Conservation (phyloP, 139 green algal genomes). For the Chlorella sp. region DNA sequence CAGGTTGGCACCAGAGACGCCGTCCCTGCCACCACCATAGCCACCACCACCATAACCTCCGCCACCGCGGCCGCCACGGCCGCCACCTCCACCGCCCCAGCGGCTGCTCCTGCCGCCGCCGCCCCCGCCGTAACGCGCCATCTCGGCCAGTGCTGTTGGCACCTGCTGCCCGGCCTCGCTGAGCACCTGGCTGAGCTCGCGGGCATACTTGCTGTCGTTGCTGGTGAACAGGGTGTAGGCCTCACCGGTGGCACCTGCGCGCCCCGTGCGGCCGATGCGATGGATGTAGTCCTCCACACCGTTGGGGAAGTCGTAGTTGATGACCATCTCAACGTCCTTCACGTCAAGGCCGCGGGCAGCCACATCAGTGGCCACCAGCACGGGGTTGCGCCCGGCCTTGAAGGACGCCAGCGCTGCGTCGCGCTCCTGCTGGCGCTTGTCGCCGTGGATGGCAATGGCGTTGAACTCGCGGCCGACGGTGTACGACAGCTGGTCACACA, state of each 20-base stretch:
- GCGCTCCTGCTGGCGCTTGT: conserved; percentile 89
- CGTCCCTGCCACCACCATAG: neutral
- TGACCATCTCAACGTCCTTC: conserved; percentile 69
- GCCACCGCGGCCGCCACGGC: conserved; percentile 20
- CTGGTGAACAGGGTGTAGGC: conserved; percentile 85
- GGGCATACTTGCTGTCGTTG: conserved; percentile 60
- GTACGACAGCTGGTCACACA: conserved; percentile 81
- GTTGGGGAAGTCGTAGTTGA: conserved; percentile 86
- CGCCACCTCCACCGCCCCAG: conserved; percentile 25
- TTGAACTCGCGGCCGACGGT: conserved; percentile 54
- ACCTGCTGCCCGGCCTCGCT: conserved; percentile 56
- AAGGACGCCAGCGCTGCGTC: conserved; percentile 71
- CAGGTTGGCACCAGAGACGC: neutral
- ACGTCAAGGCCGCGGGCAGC: conserved; percentile 91
- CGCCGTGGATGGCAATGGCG: conserved; percentile 82
- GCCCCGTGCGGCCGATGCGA: conserved; percentile 83
- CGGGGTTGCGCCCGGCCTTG: conserved; percentile 70
- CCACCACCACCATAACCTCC: conserved; percentile 19
- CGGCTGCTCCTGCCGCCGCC: conserved; percentile 35
- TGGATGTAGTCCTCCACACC: conserved; percentile 84
- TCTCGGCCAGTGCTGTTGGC: conserved; percentile 44
- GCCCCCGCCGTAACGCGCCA: conserved; percentile 28
- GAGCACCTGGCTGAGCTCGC: conserved; percentile 58
- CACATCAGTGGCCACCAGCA: conserved; percentile 94
- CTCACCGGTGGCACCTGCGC: conserved; percentile 67